Percentiles rank a stretch among this genome's conserved stretches.
Conservation (phyloP, 345 rosid species). For the Eucalyptus brandiana region DNA sequence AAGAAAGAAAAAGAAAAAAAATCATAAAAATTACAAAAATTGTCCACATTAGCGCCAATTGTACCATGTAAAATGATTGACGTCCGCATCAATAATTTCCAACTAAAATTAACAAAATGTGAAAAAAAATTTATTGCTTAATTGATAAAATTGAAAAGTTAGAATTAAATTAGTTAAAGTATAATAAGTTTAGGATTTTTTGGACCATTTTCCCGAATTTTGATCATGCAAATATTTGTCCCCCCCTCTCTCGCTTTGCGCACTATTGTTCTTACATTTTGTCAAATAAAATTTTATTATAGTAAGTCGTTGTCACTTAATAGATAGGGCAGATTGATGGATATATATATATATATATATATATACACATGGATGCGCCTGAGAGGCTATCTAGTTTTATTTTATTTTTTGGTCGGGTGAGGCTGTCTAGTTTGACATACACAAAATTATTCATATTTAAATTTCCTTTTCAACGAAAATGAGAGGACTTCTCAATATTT, state of each 20-base stretch:
- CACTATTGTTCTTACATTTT: too few relatives aligned
- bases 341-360: background rate
- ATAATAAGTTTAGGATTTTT: too few relatives aligned
- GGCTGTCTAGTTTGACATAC: background rate
- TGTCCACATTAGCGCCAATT: fast-evolving
- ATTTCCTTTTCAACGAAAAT: background rate
- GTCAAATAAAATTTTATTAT: background rate
- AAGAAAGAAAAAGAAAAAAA: too few relatives aligned
- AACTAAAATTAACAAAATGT: too few relatives aligned
- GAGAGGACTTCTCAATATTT: background rate
- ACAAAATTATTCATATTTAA: background rate
- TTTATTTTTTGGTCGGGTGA: too few relatives aligned
- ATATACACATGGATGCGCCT: background rate
- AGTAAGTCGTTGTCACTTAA: background rate
- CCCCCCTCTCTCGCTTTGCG: too few relatives aligned
- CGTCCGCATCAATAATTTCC: too few relatives aligned
- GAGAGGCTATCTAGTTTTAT: background rate
- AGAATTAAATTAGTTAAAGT: too few relatives aligned
- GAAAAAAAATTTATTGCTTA: too few relatives aligned
- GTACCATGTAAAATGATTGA: fast-evolving
- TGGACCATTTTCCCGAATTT: background rate
- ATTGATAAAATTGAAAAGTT: too few relatives aligned
- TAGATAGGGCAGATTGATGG: background rate
- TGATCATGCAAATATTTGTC: background rate
- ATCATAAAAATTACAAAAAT: too few relatives aligned